Conservation (phyloP, 2,329 filamentous ascomycete species). For the Sporothrix brunneoviolacea region DNA sequence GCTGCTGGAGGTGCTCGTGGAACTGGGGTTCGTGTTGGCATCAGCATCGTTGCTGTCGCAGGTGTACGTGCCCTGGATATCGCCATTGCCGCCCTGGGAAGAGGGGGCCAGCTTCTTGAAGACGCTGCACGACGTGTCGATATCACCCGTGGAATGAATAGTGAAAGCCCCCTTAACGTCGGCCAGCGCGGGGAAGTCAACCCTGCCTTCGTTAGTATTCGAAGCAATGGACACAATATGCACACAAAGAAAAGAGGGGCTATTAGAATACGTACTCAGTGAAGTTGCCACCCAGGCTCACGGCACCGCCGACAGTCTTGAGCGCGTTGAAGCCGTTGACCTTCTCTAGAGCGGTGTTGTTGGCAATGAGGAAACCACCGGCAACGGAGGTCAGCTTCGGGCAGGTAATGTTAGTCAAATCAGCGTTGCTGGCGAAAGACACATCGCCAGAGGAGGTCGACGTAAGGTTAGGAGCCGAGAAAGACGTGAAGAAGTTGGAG, state of each 20-base stretch:
- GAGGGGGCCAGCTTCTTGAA: conserved; percentile 41
- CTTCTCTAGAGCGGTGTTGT: conserved; percentile 69
- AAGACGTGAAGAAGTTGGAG: conserved; percentile 61
- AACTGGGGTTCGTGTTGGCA: conserved; percentile 43
- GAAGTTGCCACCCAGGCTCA: conserved; percentile 82
- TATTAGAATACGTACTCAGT: conserved; percentile 55
- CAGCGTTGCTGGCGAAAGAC: conserved; percentile 56
- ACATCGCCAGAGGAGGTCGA: conserved; percentile 51
- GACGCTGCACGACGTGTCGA: conserved; percentile 45
- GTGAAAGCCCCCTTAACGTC: conserved; percentile 68
- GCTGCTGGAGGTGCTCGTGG: conserved; percentile 26
- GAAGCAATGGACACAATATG: too few species aligned
- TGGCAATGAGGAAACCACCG: conserved; percentile 78
- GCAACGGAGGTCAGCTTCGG: conserved; percentile 60
- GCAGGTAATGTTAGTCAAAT: conserved; percentile 68
- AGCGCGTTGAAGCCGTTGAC: conserved; percentile 65
- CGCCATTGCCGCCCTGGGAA: conserved; percentile 32
- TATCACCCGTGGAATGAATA: conserved; percentile 58
- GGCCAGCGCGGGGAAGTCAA: conserved; percentile 59
- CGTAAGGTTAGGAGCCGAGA: conserved; percentile 66
- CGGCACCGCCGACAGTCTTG: conserved; percentile 64
- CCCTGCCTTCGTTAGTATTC: conserved; percentile 42
- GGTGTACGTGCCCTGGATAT: conserved; percentile 41
- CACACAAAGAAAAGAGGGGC: background rate
- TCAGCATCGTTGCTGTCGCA: conserved; percentile 46